Percentiles rank a stretch among this genome's conserved stretches.
These are phyloP conservation scores for Fusarium bactridioides DNA, from an alignment of 2,329 filamentous ascomycete genomes.

Conservation along the genomic window DNA sequence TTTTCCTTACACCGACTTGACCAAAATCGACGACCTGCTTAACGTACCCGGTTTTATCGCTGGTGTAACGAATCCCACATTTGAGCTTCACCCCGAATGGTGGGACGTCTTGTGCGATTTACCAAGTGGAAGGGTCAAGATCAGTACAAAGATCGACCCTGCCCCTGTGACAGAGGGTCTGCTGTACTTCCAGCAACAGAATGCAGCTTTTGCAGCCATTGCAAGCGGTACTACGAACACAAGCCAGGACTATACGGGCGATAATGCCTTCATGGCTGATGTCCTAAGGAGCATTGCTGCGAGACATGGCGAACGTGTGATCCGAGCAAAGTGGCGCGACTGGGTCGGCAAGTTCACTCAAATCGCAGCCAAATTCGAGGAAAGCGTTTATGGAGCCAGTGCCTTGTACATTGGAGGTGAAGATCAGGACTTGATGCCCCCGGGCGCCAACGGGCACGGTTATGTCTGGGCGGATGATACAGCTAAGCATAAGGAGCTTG, in stretches of 20 bases:
- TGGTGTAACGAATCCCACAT: conserved; percentile 95
- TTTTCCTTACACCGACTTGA: conserved; percentile 97
- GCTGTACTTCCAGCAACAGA: conserved; percentile 85
- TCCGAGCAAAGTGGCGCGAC: conserved; percentile 90
- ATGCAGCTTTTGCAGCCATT: conserved; percentile 63
- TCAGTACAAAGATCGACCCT: conserved; percentile 85
- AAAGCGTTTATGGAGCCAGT: conserved; percentile 92
- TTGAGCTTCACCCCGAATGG: conserved; percentile 95
- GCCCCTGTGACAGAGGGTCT: conserved; percentile 85
- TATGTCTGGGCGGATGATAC: conserved; percentile 93
- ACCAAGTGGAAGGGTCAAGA: conserved; percentile 90
- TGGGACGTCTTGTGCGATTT: conserved; percentile 97
- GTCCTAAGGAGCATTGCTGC: conserved; percentile 84
- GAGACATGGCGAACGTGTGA: conserved; percentile 86
- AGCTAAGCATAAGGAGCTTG: conserved; percentile 83
- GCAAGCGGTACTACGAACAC: conserved; percentile 52
- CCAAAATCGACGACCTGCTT: conserved; percentile 94
- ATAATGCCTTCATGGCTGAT: conserved; percentile 87
- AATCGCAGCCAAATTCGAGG: conserved; percentile 92
- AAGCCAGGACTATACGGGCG: conserved; percentile 78
- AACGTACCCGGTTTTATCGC: conserved; percentile 98
- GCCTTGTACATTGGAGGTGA: conserved; percentile 86
- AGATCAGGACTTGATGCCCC: conserved; percentile 67
- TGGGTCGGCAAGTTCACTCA: conserved; percentile 96
- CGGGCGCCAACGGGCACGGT: conserved; percentile 79